These are phyloP conservation scores for Aspergillus udagawae DNA, from an alignment of 2,329 filamentous ascomycete genomes.

Conservation along the genomic window DNA sequence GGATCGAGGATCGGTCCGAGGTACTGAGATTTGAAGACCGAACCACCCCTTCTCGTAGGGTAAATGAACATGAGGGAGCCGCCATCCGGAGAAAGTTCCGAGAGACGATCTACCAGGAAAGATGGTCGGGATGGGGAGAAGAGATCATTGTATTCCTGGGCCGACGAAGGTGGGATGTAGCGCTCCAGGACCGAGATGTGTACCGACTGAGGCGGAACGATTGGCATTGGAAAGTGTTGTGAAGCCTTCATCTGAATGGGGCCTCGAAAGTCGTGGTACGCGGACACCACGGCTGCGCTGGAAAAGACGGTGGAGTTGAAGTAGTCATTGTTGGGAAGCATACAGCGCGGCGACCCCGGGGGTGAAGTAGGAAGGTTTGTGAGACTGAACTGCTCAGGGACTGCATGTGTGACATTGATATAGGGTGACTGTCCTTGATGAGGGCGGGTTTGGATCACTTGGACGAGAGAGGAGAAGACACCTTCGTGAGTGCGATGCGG, in stretches of 20 bases:
- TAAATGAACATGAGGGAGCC: constrained; percentile 61
- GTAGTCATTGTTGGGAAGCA: constrained; percentile 54
- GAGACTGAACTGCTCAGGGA: constrained; percentile 59
- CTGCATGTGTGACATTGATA: constrained; percentile 62
- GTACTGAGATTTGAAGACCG: constrained; percentile 57
- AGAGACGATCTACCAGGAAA: constrained; percentile 57
- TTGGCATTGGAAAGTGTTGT: constrained; percentile 52
- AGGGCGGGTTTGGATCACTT: constrained; percentile 51
- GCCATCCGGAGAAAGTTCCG: constrained; percentile 54
- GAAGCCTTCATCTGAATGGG: constrained; percentile 36
- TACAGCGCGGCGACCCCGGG: constrained; percentile 52
- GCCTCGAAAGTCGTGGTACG: constrained; percentile 54
- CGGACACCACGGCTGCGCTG: constrained; percentile 56
- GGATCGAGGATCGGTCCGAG: constrained; percentile 60
- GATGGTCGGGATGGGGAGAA: constrained; percentile 54
- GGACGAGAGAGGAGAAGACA: constrained; percentile 53
- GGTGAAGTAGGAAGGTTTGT: constrained; percentile 61
- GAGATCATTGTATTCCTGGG: constrained; percentile 56
- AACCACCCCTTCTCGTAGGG: constrained; percentile 55
- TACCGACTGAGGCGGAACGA: constrained; percentile 58
- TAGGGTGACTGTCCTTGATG: constrained; percentile 51
- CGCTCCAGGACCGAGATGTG: constrained; percentile 60
- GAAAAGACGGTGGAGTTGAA: constrained; percentile 61
- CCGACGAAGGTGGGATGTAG: constrained; percentile 60
- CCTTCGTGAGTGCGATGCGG: constrained; percentile 28